Base-by-base conservation (phyloP, 2,329 filamentous ascomycete species). In the Plectosphaerella cucumerina region DNA sequence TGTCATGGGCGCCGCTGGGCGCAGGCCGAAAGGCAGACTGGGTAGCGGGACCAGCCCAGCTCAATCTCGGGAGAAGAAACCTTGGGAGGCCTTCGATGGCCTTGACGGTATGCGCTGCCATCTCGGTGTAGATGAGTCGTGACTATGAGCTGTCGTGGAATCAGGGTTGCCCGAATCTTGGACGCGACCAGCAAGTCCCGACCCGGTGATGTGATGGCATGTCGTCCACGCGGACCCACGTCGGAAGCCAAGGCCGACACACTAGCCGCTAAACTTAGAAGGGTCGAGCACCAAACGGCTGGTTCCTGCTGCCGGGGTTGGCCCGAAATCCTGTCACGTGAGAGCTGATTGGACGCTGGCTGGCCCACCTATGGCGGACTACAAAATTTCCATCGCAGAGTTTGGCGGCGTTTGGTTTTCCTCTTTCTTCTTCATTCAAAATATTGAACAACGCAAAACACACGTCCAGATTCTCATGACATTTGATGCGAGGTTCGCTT, bases 31-130 rank as follows among this genome's bases (percentile, higher is more conserved):
- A 49, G 23, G 60, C 17, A 18, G 65, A 60, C 21, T 64, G 50
- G 22, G 64, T 59, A 2, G 58, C 56, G 35, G 68, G 61, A 21
- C 62, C 64, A 44, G 60, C 66, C 79, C 79, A 82, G 68, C 80
- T 83, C 18, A 82, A 66, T 20, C 74, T 72, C 4, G 80, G 80
- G 15, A 82, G 74, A 12, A 82, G 68, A 54, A 82, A 82, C 26
- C 72, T 70, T 17, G 80, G 79, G 10, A 81, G 60, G 35, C 71
- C 64, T 51, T 75, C 73, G 2, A 65, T 61, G 10, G 70, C 62
- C 49, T 58, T 53, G 47, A 58, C 45, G 39, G 54, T 58, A 9
- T 62, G 56, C 22, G 57, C 55, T 23, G 62, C 61, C 65, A 70
- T 68, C 22, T 33, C 26, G 26, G 26, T 31, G 26, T 31, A 5